Evolutionary conservation across 169 alveolate species (phyloP).

Genomic region (Blepharisma undulans): DNA sequence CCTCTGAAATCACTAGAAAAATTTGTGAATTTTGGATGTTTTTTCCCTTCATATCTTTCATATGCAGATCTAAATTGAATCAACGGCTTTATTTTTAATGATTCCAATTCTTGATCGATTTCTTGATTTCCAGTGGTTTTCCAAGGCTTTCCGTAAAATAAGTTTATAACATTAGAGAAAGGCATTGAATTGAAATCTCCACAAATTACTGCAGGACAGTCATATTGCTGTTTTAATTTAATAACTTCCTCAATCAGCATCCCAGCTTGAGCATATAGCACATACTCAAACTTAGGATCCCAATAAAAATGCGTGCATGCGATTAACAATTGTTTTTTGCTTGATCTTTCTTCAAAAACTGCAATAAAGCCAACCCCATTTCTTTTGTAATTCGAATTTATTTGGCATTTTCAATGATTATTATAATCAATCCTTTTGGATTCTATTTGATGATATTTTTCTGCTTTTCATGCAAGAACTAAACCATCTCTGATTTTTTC

Average conservation of each 20-base stretch:
- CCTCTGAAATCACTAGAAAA: neutral
- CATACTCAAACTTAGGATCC: neutral
- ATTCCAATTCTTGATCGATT: neutral
- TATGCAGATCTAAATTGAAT: neutral
- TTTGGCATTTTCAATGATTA: neutral
- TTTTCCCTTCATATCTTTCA: neutral
- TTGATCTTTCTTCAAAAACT: neutral
- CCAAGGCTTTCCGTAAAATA: neutral
- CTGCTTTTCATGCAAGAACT: slow-evolving; percentile 2
- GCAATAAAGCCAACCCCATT: neutral
- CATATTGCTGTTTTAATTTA: neutral
- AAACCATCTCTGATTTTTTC: neutral
- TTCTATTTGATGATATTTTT: neutral
- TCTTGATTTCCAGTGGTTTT: neutral
- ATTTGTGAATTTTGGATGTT: neutral
- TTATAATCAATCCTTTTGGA: neutral
- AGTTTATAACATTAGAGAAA: neutral
- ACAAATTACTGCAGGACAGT: neutral
- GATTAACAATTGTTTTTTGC: neutral
- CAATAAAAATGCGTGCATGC: neutral
- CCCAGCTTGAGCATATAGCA: slow-evolving; percentile 5
- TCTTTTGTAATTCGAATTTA: neutral
- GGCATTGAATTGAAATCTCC: neutral
- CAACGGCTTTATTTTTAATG: neutral
- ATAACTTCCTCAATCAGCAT: neutral